Conservation (phyloP, 2,329 filamentous ascomycete species). For the Fusarium sp. region DNA sequence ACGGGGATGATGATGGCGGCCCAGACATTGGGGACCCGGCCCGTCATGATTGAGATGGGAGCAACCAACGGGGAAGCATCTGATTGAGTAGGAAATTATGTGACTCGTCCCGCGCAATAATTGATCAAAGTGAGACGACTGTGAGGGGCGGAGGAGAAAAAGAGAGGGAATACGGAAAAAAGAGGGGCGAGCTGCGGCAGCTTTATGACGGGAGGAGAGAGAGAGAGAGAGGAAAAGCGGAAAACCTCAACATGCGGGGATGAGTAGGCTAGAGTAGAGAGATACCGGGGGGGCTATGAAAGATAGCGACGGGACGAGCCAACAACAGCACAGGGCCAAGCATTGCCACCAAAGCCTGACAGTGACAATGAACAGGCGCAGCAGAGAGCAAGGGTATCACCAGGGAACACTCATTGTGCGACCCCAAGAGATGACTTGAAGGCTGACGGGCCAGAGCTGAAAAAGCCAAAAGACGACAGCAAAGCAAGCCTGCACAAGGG, state of each 20-base stretch:
- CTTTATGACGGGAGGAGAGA: slow-evolving; percentile 11
- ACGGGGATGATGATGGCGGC: slow-evolving; percentile 38
- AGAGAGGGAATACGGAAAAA: slow-evolving; percentile 18
- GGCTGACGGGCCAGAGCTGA: too few species aligned
- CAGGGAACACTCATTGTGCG: too few species aligned
- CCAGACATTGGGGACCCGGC: slow-evolving; percentile 41
- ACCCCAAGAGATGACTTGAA: too few species aligned
- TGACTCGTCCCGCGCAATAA: too few species aligned
- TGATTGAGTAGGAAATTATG: background rate
- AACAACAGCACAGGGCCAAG: background rate
- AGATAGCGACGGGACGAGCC: background rate
- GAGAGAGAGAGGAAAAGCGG: background rate
- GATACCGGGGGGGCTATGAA: background rate
- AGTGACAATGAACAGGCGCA: too few species aligned
- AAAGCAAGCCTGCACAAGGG: too few species aligned
- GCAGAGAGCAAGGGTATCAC: too few species aligned
- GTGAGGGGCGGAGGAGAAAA: background rate
- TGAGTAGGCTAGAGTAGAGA: background rate
- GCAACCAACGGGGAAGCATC: slow-evolving; percentile 21
- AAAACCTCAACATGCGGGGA: slow-evolving; percentile 2
- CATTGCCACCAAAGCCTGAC: too few species aligned
- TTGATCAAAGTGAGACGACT: background rate
- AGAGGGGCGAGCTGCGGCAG: slow-evolving; percentile 19
- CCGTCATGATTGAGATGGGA: slow-evolving; percentile 26
- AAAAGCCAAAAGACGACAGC: too few species aligned